These are phyloP conservation scores for Phytopythium litorale DNA, from an alignment of 352 stramenopile genomes.

Conservation along the genomic window DNA sequence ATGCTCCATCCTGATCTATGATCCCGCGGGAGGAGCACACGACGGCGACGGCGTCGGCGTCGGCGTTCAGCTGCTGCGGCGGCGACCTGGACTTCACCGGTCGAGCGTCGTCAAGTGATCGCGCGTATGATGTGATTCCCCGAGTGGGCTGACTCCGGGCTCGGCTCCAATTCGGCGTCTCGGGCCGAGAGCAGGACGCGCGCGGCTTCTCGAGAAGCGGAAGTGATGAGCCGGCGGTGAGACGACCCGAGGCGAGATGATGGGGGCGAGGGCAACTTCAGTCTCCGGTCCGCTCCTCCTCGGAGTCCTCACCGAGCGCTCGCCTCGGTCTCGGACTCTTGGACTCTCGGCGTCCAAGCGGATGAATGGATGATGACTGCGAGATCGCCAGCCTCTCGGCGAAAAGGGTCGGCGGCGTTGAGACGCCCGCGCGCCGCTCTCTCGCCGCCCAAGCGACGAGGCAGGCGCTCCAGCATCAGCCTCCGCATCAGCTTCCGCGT, in stretches of 20 bases:
- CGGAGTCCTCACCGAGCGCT: background rate
- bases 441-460: constrained; percentile 5
- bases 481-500: too few relatives aligned
- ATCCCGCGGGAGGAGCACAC: background rate
- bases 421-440: constrained; percentile 5
- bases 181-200: background rate
- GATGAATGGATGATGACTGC: constrained; percentile 7
- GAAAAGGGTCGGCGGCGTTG: background rate
- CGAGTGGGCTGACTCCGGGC: background rate
- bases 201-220: background rate
- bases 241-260: background rate
- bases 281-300: background rate
- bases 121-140: constrained; percentile 6
- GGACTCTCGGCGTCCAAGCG: background rate
- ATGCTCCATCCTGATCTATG: constrained; percentile 1
- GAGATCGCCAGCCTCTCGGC: background rate
- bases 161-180: background rate
- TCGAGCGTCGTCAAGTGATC: constrained; percentile 3
- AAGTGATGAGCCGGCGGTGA: constrained; percentile 5
- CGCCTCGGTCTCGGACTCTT: background rate
- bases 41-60: background rate
- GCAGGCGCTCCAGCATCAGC: background rate
- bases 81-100: background rate
- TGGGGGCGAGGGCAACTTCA: background rate
- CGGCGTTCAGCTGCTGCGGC: too few relatives aligned